A percentile compares a stretch with the other conserved stretches of the same genome.
These are phyloP conservation scores for Podospora sp. DNA, from an alignment of 495 filamentous ascomycete genomes.

Conservation along the genomic window DNA sequence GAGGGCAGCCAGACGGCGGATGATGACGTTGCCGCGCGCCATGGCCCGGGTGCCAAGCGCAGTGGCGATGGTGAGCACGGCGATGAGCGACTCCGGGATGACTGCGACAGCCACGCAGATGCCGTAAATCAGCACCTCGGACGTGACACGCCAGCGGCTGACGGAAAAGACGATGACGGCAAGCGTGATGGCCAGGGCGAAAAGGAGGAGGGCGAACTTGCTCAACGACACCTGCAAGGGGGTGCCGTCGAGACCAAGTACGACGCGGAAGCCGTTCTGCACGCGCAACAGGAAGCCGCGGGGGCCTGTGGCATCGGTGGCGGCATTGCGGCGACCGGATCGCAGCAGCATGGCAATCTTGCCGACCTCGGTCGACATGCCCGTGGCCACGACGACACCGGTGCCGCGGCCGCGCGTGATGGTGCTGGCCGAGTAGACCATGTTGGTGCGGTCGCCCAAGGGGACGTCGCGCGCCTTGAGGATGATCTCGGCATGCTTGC, in stretches of 20 bases:
- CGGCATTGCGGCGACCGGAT: slow-evolving; percentile 54
- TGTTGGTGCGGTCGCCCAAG: slow-evolving; percentile 67
- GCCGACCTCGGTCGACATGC: slow-evolving; percentile 83
- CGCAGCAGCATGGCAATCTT: slow-evolving; percentile 71
- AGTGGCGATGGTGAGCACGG: slow-evolving; percentile 72
- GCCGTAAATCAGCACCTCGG: slow-evolving; percentile 79
- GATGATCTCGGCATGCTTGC: slow-evolving; percentile 41
- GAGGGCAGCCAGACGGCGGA: slow-evolving; percentile 71
- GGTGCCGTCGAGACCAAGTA: slow-evolving; percentile 72
- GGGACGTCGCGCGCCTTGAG: slow-evolving; percentile 50
- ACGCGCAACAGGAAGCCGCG: slow-evolving; percentile 15
- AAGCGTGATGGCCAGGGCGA: slow-evolving; percentile 70
- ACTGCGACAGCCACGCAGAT: slow-evolving; percentile 73
- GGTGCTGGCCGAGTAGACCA: slow-evolving; percentile 69
- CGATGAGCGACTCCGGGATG: slow-evolving; percentile 70
- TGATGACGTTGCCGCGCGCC: slow-evolving; percentile 74
- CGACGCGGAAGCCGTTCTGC: slow-evolving; percentile 27
- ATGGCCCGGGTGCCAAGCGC: slow-evolving; percentile 77
- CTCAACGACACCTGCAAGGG: slow-evolving; percentile 77
- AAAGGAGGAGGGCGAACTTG: slow-evolving; percentile 73
- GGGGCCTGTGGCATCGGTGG: slow-evolving; percentile 39
- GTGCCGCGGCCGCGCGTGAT: slow-evolving; percentile 67
- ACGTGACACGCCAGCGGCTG: slow-evolving; percentile 66
- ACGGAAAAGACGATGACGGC: slow-evolving; percentile 81
- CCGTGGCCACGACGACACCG: slow-evolving; percentile 66